Base-by-base conservation (phyloP, 1,284 basidiomycete genomes). In the Meripilus lineatus region DNA sequence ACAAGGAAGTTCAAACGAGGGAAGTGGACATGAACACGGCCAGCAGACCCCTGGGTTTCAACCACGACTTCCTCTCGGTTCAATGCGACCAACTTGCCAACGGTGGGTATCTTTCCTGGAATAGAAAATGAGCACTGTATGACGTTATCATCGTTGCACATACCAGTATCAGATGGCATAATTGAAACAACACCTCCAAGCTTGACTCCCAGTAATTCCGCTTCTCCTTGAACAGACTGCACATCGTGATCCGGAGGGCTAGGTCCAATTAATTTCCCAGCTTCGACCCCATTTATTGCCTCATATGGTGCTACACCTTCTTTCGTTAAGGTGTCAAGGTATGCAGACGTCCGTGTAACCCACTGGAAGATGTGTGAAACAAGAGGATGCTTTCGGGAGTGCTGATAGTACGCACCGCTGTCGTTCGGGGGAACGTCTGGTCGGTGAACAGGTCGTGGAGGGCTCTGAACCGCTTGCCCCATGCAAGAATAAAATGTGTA, bases 141-240 rank as follows among this genome's bases (percentile, higher is more conserved):
- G 5, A 25, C 23, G 8, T 15, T 17, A 25, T 20, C 13, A 24
- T 25, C 14, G 32, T 25, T 5, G 21, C n/a, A 47, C 58, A 11
- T 26, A 77, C 77, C 77, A 40, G 64, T 72, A 49, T 80, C 77
- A 23, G 71, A 68, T 1, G 77, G 77, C 0, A 66, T 61, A 22
- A 79, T 57, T 11, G 67, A 59, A 1, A 80, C 71, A 2, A 47
- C 45, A 18, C 70, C 65, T 8, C 67, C 66, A 10, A 45, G 45
- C 28, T 64, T 62, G 11, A 79, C 43, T 3, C 65, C 63, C 1
- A 80, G 59, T 10, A 68, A 66, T 5, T 47, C 50, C 4, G 71
- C 75, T 56, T 79, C 74, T 1, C 54, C 53, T 2, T 50, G 44
- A 21, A 78, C 61, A 20, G 62, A 46, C 40, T 67, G 63, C 4